These are phyloP conservation scores for Trapa incisa DNA, from an alignment of 345 rosid genomes.

Conservation along the genomic window DNA sequence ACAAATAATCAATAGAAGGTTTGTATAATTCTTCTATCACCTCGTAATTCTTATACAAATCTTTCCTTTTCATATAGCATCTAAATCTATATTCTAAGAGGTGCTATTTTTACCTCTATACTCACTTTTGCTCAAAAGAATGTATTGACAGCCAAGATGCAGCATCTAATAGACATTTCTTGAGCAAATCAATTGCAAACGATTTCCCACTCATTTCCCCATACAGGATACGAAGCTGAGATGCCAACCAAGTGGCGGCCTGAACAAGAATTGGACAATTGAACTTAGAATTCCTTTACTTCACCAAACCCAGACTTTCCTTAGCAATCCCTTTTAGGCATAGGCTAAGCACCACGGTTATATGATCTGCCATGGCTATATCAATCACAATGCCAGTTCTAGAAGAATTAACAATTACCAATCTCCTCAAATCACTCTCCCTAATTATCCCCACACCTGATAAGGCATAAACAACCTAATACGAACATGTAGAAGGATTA, in stretches of 20 bases:
- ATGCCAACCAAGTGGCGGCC: conserved; percentile 54
- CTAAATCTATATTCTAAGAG: too few relatives aligned
- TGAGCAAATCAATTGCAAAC: too few relatives aligned
- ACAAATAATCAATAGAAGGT: too few relatives aligned
- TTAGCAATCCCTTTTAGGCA: conserved; percentile 39
- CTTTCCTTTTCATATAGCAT: too few relatives aligned
- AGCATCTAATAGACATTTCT: too few relatives aligned
- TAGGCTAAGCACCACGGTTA: conserved; percentile 39
- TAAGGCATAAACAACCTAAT: conserved; percentile 15
- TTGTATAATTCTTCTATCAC: too few relatives aligned
- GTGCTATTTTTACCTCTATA: too few relatives aligned
- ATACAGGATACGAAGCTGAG: conserved; percentile 62
- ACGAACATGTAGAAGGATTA: conserved; percentile 22
- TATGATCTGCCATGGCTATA: conserved; percentile 50
- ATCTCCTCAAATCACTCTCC: background rate
- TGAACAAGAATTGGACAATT: conserved; percentile 41
- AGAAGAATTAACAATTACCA: conserved; percentile 42
- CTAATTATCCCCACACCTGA: too few relatives aligned
- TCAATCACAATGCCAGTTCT: conserved; percentile 56
- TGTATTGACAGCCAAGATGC: too few relatives aligned
- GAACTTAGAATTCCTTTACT: conserved; percentile 13
- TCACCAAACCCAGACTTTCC: conserved; percentile 21
- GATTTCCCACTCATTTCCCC: conserved; percentile 35
- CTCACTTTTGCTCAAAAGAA: too few relatives aligned
- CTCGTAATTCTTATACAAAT: too few relatives aligned